Evolutionary conservation across 176 grass and related monocot genomes (phyloP), one percentile per base, ranked within the genome.

Genomic region (Alloteropsis semialata): DNA sequence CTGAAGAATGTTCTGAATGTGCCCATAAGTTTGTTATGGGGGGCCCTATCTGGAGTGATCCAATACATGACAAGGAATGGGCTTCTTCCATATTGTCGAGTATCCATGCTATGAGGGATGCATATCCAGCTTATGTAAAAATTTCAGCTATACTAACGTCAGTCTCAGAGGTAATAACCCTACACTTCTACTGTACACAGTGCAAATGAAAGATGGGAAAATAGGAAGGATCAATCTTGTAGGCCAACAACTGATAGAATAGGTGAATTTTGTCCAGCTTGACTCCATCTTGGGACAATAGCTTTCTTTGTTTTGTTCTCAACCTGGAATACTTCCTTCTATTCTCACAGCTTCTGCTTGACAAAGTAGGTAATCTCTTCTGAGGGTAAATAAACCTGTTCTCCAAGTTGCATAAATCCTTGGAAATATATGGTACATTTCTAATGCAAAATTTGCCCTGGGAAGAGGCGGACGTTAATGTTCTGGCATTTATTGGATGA

Each of bases 31-130:
- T 89, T 86, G 88, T 93, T 61, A 93, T 97, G 94, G 91, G 94
- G 14, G 91, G 94, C 1, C 94, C 94, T 30, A 93, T 97, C 69
- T 97, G 94, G 94, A 91, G 91, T 67, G 87, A 88, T 89, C 91
- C 91, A 29, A 97, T 97, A 10, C 94, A 97, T 81, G 84, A 97
- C 49, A 88, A 86, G 36, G 87, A 93, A 83, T 97, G 94, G 94
- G 84, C 90, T 73, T 53, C 70, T 78, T 93, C 87, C 54, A 91
- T 91, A 25, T 78, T 93, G 57, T 80, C 82, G 57, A 91, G 85
- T 78, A 80, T 93, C 19, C 81, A 72, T 76, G 72, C 64, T 57
- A 83, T 69, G 78, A 87, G 82, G 66, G 77, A 86, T 51, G 36
- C 45, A 73, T 93, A 90, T 83, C 87, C 89, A 86, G 91, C 94